Percentiles rank a stretch among this genome's conserved stretches.
phyloP scores from a whole-genome alignment of 495 filamentous ascomycete species.

The Penicillium coprophilum region DNA sequence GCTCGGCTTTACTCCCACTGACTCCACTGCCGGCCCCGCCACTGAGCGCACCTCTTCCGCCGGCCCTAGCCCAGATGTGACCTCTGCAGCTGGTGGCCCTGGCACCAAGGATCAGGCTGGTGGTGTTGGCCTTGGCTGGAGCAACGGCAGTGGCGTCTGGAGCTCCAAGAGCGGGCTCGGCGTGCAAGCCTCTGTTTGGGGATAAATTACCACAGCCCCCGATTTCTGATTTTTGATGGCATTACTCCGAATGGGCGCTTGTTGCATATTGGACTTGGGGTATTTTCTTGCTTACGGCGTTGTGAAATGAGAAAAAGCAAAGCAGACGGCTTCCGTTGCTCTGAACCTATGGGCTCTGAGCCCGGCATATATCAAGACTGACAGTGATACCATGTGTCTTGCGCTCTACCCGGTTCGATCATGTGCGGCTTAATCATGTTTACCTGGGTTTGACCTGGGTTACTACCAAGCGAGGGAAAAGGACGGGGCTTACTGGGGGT shows the following conservation, averaged over 20 bases:
- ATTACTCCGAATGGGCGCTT: constrained; percentile 1
- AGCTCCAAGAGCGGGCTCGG: constrained; percentile 68
- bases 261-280: constrained; percentile 11
- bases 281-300: constrained; percentile 25
- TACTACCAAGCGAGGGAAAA: neutral
- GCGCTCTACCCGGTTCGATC: neutral
- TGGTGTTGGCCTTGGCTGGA: constrained; percentile 65
- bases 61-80: constrained; percentile 56
- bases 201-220: constrained; percentile 42
- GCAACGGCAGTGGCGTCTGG: constrained; percentile 71
- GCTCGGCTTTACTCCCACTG: constrained; percentile 67
- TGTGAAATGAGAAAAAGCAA: constrained; percentile 20
- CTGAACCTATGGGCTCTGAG: neutral
- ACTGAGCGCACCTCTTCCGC: constrained; percentile 64
- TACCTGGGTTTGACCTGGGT: constrained; percentile 4
- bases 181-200: constrained; percentile 77
- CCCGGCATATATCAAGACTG: neutral
- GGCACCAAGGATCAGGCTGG: constrained; percentile 49
- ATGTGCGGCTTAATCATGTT: constrained; percentile 1
- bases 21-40: constrained; percentile 40
- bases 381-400: neutral
- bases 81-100: constrained; percentile 27
- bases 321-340: constrained; percentile 1
- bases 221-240: constrained; percentile 3
- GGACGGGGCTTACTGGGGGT: neutral